These are phyloP conservation scores for Avena eriantha DNA, from an alignment of 176 grass and related monocot species.

Conservation along the genomic window DNA sequence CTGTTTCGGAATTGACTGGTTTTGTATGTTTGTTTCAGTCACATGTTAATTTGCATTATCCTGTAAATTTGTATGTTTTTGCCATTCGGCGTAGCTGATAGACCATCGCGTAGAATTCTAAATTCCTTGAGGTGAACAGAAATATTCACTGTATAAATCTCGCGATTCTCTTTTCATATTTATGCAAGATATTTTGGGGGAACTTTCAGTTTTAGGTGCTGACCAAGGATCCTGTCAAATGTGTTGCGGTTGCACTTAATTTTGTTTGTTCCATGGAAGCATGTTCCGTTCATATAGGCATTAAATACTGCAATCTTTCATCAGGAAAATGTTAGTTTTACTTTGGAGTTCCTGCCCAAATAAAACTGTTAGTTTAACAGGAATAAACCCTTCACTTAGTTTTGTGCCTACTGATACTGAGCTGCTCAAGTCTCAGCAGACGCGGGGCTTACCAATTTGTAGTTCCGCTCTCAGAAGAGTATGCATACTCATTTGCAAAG, in stretches of 20 bases:
- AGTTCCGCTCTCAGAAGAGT: neutral
- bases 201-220: neutral
- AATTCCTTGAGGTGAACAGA: neutral
- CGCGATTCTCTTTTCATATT: neutral
- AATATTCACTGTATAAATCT: neutral
- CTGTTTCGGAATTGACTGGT: neutral
- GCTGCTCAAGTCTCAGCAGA: neutral
- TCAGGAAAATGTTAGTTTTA: neutral
- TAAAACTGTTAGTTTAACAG: conserved; percentile 4
- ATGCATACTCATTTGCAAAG: neutral
- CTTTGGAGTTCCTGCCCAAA: neutral
- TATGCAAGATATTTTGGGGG: too few species aligned
- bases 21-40: neutral
- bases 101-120: neutral
- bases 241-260: neutral
- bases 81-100: neutral
- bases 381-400: neutral
- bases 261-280: neutral
- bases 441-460: neutral
- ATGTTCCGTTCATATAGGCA: neutral
- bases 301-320: neutral
- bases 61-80: neutral
- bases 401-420: neutral
- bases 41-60: neutral
- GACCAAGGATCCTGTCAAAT: neutral